Evolutionary conservation across 108 stramenopile species (phyloP).

Genomic region (Cyclotella kingstonii): DNA sequence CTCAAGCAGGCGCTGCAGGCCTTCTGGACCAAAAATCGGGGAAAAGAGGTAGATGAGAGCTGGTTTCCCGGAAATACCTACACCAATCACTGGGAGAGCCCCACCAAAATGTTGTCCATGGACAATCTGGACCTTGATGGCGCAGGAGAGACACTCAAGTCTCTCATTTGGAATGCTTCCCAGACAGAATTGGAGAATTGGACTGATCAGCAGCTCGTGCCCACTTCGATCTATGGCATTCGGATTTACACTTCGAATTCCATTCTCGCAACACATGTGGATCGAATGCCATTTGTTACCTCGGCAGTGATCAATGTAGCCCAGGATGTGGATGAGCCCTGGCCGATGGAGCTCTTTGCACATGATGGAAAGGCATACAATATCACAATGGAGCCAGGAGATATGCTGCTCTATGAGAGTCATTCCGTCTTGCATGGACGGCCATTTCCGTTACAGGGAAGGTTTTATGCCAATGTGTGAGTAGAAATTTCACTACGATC

Average conservation of each 20-base stretch:
- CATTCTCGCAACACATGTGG: constrained; percentile 63
- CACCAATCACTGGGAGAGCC: constrained; percentile 45
- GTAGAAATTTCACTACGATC: not conserved
- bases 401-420: constrained; percentile 90
- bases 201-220: constrained; percentile 44
- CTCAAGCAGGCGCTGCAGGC: constrained; percentile 46
- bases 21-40: constrained; percentile 63
- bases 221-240: constrained; percentile 44
- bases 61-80: constrained; percentile 64
- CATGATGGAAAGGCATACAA: constrained; percentile 88
- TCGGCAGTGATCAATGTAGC: constrained; percentile 90
- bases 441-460: constrained; percentile 85
- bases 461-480: constrained; percentile 76
- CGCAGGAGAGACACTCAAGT: constrained; percentile 13
- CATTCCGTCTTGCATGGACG: constrained; percentile 90
- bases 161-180: constrained; percentile 29
- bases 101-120: constrained; percentile 35
- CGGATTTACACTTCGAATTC: constrained; percentile 49
- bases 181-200: constrained; percentile 46
- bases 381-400: constrained; percentile 79
- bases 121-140: constrained; percentile 10
- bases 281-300: constrained; percentile 77
- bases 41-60: constrained; percentile 36
- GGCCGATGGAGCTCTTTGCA: constrained; percentile 83
- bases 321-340: constrained; percentile 91